phyloP scores from a whole-genome alignment of 2,329 filamentous ascomycete species.

The Fusarium paranaense region DNA sequence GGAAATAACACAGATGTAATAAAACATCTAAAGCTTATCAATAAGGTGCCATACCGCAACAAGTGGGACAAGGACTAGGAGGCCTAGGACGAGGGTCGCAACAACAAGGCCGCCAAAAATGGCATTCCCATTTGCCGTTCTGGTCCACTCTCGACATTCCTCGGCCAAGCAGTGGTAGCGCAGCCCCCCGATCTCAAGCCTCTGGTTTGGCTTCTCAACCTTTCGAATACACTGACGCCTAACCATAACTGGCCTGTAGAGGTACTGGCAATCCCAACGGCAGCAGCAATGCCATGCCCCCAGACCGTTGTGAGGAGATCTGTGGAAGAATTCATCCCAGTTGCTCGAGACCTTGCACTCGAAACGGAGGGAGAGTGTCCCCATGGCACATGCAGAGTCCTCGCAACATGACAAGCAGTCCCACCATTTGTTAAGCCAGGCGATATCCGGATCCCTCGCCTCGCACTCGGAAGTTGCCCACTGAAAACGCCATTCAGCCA shows the following conservation, averaged over 20 bases:
- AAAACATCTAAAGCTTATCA: too few relatives aligned
- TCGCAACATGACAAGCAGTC: constrained; percentile 16
- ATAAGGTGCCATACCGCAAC: too few relatives aligned
- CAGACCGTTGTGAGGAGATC: too few relatives aligned
- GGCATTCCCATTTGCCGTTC: neutral
- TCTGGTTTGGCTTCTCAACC: neutral
- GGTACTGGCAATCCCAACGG: too few relatives aligned
- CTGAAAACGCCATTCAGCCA: neutral
- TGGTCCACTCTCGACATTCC: neutral
- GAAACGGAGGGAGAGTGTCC: too few relatives aligned
- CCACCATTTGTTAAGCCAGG: neutral
- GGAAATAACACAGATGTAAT: too few relatives aligned
- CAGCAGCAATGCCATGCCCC: too few relatives aligned
- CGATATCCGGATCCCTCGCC: neutral
- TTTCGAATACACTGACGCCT: constrained; percentile 2
- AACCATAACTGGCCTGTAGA: neutral
- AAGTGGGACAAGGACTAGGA: neutral
- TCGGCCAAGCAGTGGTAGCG: neutral
- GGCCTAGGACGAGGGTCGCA: neutral
- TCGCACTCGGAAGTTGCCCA: neutral
- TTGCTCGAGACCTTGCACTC: too few relatives aligned
- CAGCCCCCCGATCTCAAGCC: too few relatives aligned
- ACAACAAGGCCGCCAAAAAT: neutral
- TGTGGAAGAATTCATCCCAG: too few relatives aligned
- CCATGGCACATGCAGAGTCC: neutral